Percentiles rank a stretch among this genome's conserved stretches.
These are phyloP conservation scores for Davidsoniella virescens DNA, from an alignment of 2,329 filamentous ascomycete species.

Conservation along the genomic window DNA sequence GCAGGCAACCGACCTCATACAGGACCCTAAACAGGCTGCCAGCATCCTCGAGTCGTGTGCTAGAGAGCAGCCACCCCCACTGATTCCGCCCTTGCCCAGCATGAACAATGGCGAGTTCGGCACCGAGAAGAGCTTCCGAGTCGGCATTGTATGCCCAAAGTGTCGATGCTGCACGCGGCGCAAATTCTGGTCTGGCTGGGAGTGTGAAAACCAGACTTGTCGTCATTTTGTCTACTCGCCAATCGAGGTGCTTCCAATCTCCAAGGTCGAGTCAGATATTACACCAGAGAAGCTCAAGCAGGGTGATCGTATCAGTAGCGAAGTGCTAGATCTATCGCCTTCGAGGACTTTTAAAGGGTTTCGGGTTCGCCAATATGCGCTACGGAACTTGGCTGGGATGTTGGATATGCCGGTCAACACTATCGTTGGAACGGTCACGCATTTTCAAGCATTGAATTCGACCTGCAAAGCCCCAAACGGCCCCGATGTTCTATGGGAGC, in stretches of 20 bases:
- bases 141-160: constrained; percentile 48
- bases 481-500: constrained; percentile 42
- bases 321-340: constrained; percentile 14
- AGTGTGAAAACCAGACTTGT: constrained; percentile 37
- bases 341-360: constrained; percentile 5
- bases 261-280: background rate
- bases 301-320: background rate
- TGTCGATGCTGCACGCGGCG: constrained; percentile 48
- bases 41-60: background rate
- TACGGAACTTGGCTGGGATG: background rate
- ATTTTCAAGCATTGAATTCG: constrained; percentile 27
- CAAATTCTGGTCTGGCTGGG: constrained; percentile 44
- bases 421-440: constrained; percentile 1
- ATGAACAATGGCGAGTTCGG: constrained; percentile 24
- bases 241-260: constrained; percentile 15
- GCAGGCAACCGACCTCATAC: background rate
- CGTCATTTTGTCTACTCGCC: constrained; percentile 25
- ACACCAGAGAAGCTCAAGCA: background rate
- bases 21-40: background rate
- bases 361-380: constrained; percentile 7
- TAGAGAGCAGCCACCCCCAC: constrained; percentile 3
- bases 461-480: constrained; percentile 27
- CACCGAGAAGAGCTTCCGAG: constrained; percentile 35
- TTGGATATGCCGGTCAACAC: background rate
- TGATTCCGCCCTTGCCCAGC: constrained; percentile 24